Base-by-base conservation (phyloP, 257 asterid species). In the Henckelia pumila region DNA sequence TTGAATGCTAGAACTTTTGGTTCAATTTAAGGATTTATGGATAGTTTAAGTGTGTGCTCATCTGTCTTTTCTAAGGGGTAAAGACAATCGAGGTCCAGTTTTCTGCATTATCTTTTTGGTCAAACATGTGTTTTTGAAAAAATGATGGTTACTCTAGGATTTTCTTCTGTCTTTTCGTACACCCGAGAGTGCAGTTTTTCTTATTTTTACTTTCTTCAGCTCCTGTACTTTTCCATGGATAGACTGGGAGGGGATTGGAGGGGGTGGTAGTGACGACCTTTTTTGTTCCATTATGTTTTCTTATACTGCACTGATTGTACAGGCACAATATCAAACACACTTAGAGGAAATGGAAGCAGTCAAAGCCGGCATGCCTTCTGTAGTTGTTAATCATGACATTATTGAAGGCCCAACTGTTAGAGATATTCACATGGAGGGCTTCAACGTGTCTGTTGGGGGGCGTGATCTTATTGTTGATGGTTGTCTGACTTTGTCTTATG, bases 301-400 rank as follows among this genome's bases (percentile, higher is more conserved):
- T n/a, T n/a, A n/a, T n/a, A n/a, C n/a, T n/a, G n/a, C n/a, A n/a
- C n/a, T n/a, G n/a, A n/a, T n/a, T n/a, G n/a, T n/a, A n/a, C n/a
- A n/a, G n/a, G n/a, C n/a, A n/a, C n/a, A n/a, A n/a, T n/a, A n/a
- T n/a, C n/a, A n/a, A n/a, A n/a, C n/a, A n/a, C n/a, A n/a, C n/a
- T n/a, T n/a, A n/a, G n/a, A n/a, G n/a, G 99, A 93, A 82, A 90
- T 93, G 97, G 99, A 93, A 83, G 97, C 95, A 40, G 95, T 84
- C 68, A 88, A 84, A 85, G 96, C 93, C 67, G 99, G 99, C 56
- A 93, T 93, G 94, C 99, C 99, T 68, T 83, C 84, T 70, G 84
- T 79, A 52, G 80, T 80, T 29, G 96, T 93, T 66, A 93, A 19
- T 71, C 99, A 93, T 79, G 91, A 82, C 32, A 85, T 82, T 28